These are phyloP conservation scores for Malus sylvestris DNA, from an alignment of 306 rosid genomes.

Conservation along the genomic window DNA sequence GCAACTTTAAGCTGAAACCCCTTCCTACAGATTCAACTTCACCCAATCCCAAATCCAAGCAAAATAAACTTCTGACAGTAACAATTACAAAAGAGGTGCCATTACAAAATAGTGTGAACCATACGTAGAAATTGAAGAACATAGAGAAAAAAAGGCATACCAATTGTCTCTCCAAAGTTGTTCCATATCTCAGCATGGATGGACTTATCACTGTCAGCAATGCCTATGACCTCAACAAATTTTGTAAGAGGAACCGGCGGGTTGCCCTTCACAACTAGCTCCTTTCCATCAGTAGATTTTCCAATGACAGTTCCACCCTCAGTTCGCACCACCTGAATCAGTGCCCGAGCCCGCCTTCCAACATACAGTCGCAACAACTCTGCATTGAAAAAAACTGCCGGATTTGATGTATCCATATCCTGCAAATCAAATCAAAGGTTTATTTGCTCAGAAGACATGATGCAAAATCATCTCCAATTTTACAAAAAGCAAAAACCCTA, in stretches of 20 bases:
- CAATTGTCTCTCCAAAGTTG: slow-evolving; percentile 73
- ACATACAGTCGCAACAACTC: slow-evolving; percentile 50
- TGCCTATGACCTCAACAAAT: slow-evolving; percentile 81
- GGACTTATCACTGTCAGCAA: slow-evolving; percentile 67
- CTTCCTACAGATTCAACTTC: background rate
- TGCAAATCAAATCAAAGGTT: slow-evolving; percentile 27
- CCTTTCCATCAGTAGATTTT: slow-evolving; percentile 67
- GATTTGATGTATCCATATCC: slow-evolving; percentile 74
- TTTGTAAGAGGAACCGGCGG: slow-evolving; percentile 43
- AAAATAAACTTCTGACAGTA: background rate
- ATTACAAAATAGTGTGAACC: background rate
- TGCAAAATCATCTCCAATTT: background rate
- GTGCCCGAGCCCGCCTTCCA: slow-evolving; percentile 69
- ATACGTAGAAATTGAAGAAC: background rate
- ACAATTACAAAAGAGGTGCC: background rate
- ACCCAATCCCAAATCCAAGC: background rate
- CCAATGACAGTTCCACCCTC: slow-evolving; percentile 54
- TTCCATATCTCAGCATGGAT: slow-evolving; percentile 71
- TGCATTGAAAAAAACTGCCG: slow-evolving; percentile 70
- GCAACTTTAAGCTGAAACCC: background rate
- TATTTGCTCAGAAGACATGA: background rate
- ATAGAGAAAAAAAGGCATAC: slow-evolving; percentile 19
- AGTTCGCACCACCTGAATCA: slow-evolving; percentile 57
- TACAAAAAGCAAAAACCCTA: background rate
- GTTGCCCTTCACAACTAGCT: slow-evolving; percentile 55